phyloP scores from a whole-genome alignment of 306 rosid genomes.

The Datisca glomerata region DNA sequence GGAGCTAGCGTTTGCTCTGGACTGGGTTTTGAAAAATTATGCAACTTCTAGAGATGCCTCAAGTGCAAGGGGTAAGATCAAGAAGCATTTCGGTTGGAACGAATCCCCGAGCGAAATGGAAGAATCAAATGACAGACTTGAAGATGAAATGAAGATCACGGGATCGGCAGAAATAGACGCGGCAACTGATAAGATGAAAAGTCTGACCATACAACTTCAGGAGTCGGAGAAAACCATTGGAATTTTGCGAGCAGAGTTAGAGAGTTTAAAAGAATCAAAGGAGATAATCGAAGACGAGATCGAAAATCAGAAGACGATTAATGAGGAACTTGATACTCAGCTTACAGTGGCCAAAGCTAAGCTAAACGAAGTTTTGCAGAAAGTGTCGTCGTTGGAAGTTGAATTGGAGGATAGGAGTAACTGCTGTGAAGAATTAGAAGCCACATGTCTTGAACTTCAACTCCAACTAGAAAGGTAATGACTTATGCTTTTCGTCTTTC shows the following conservation, averaged over 20 bases:
- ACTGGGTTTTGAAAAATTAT: conserved; percentile 49
- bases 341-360: conserved; percentile 36
- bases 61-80: conserved; percentile 45
- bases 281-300: conserved; percentile 30
- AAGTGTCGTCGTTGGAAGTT: conserved; percentile 42
- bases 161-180: conserved; percentile 30
- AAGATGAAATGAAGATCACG: conserved; percentile 37
- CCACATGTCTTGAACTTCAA: conserved; percentile 61
- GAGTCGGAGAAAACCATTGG: conserved; percentile 30
- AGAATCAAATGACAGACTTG: conserved; percentile 37
- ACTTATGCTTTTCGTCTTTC: background rate
- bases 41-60: conserved; percentile 33
- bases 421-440: conserved; percentile 62
- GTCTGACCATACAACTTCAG: conserved; percentile 33
- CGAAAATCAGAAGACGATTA: conserved; percentile 21
- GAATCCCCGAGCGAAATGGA: conserved; percentile 18
- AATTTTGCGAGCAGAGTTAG: conserved; percentile 28
- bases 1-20: conserved; percentile 46
- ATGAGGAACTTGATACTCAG: conserved; percentile 33
- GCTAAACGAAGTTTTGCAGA: conserved; percentile 33
- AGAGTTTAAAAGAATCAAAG: conserved; percentile 30
- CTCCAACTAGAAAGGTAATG: conserved; percentile 9
- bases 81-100: conserved; percentile 40
- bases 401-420: conserved; percentile 44
- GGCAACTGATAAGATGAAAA: conserved; percentile 10